phyloP scores from a whole-genome alignment of 1,284 basidiomycete genomes.

The Ganoderma lingzhi region DNA sequence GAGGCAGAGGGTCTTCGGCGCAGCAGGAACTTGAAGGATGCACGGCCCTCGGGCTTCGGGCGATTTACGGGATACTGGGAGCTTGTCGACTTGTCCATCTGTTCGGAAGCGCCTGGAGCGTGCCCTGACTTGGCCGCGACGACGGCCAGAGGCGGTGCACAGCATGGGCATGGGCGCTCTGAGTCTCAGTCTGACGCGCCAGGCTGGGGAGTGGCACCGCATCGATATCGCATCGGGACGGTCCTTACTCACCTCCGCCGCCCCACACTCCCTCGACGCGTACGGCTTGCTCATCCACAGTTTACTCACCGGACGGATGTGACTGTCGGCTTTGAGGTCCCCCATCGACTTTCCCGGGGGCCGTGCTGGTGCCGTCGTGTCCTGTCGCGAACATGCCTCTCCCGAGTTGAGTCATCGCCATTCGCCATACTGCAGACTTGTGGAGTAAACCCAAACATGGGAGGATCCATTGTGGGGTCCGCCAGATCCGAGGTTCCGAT shows the following conservation, averaged over 20 bases:
- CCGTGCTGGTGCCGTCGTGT: neutral
- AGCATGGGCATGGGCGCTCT: neutral
- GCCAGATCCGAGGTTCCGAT: slow-evolving; percentile 3
- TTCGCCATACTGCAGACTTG: neutral
- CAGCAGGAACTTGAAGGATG: neutral
- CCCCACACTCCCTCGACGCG: neutral
- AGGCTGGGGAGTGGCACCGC: slow-evolving; percentile 8
- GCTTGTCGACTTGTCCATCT: neutral
- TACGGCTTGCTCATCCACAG: slow-evolving; percentile 19
- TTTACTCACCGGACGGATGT: neutral
- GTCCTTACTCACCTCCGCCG: slow-evolving; percentile 23
- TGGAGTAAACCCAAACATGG: slow-evolving; percentile 3
- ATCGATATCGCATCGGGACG: slow-evolving; percentile 19
- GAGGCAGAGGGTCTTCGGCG: neutral
- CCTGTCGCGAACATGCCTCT: neutral
- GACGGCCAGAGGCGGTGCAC: slow-evolving; percentile 9
- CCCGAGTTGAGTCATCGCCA: slow-evolving; percentile 12
- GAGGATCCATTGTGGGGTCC: neutral
- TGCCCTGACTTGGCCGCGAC: neutral
- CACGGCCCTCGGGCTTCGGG: neutral
- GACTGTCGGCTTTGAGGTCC: neutral
- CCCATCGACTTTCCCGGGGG: neutral
- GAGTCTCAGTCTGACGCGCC: neutral
- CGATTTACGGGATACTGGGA: slow-evolving; percentile 5
- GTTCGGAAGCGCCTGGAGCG: neutral